Conservation (phyloP, 148 eudicot genomes). For the Talinum fruticosum region DNA sequence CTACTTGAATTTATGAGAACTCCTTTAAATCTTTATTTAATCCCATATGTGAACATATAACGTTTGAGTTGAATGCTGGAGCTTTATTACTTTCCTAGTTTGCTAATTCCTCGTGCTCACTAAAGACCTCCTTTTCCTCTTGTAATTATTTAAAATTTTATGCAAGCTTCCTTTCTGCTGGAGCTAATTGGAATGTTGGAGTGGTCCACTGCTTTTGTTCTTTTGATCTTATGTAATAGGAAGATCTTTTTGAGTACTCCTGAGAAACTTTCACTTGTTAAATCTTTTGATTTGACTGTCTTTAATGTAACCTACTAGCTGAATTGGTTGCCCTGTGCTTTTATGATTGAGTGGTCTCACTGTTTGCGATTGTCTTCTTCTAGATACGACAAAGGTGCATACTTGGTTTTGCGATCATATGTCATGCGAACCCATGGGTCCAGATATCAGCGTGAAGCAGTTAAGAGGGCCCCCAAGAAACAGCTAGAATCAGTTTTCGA, state of each 20-base stretch:
- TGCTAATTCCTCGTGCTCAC: background rate
- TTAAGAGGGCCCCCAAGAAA: slow-evolving; percentile 50
- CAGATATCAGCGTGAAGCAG: slow-evolving; percentile 72
- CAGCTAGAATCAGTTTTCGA: slow-evolving; percentile 71
- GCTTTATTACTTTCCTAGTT: background rate
- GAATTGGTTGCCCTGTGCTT: background rate
- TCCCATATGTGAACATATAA: background rate
- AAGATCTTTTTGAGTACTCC: background rate
- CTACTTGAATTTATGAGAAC: background rate
- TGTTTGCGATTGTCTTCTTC: slow-evolving; percentile 3
- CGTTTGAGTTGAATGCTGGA: background rate
- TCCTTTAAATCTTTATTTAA: slow-evolving; percentile 5
- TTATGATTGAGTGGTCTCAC: background rate
- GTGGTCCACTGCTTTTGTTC: background rate
- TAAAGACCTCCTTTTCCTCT: background rate
- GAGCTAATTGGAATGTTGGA: background rate
- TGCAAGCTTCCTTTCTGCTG: background rate
- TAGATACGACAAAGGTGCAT: slow-evolving; percentile 89
- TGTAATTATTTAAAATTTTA: background rate
- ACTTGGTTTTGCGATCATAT: slow-evolving; percentile 78
- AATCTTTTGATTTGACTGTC: background rate
- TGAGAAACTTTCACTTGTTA: background rate
- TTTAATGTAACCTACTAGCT: background rate
- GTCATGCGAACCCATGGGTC: slow-evolving; percentile 92
- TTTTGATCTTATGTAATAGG: background rate